A percentile compares a stretch with the other conserved stretches of the same genome.
phyloP scores from a whole-genome alignment of 192 early-diverging fungal species.

The Podila clonocystis region DNA sequence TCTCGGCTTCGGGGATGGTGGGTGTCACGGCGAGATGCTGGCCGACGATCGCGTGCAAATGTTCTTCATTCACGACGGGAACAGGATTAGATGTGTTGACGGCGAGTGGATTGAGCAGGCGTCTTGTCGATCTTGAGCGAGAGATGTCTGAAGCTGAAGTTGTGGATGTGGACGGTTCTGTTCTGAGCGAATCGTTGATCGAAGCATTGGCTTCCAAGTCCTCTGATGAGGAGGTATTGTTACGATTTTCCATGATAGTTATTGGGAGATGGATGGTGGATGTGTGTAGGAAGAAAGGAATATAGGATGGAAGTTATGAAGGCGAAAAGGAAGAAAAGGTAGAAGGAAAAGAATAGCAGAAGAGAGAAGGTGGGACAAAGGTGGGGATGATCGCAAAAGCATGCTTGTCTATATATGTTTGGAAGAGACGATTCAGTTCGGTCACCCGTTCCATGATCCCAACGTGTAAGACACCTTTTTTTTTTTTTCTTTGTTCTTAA shows the following conservation, averaged over 20 bases:
- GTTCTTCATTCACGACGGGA: background rate
- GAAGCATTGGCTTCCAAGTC: background rate
- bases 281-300: background rate
- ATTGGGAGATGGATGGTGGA: background rate
- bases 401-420: background rate
- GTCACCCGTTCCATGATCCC: too few relatives aligned
- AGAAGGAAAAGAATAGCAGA: background rate
- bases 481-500: background rate
- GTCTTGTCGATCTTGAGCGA: slow-evolving; percentile 18
- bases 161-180: background rate
- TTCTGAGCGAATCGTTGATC: background rate
- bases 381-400: background rate
- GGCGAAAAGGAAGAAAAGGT: background rate
- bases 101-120: background rate
- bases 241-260: background rate
- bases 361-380: background rate
- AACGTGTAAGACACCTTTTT: background rate
- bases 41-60: slow-evolving; percentile 25
- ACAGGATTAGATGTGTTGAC: slow-evolving; percentile 1
- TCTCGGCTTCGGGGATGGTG: slow-evolving; percentile 1
- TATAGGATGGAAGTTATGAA: background rate
- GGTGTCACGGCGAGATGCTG: slow-evolving; percentile 24
- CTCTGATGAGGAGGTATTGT: background rate
- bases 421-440: background rate
- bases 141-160: background rate